Evolutionary conservation across 371 early-diverging fungal genomes (phyloP).

Genomic region (Amoeboaphelidium occidentale): DNA sequence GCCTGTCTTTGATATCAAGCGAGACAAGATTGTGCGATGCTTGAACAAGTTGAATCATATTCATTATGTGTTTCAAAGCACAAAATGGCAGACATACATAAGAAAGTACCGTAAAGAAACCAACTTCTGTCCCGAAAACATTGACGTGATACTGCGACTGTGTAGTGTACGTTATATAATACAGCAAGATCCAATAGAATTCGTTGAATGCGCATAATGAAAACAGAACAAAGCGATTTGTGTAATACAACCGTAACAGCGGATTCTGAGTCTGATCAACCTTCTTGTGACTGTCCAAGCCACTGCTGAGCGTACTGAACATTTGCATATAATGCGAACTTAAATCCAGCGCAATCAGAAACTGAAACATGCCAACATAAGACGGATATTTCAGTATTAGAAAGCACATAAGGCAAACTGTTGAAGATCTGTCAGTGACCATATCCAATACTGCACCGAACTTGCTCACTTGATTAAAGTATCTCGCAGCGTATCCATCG

Average conservation of each 20-base stretch:
- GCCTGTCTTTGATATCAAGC: too few species aligned
- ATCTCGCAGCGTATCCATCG: conserved; percentile 81
- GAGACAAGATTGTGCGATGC: too few species aligned
- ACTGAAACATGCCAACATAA: conserved; percentile 52
- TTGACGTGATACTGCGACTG: too few species aligned
- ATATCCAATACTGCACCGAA: conserved; percentile 92
- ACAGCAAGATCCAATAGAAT: conserved; percentile 58
- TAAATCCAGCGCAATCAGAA: conserved; percentile 70
- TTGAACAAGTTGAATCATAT: too few species aligned
- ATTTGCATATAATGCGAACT: conserved; percentile 94
- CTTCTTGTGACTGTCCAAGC: conserved; percentile 66
- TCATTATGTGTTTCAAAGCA: too few species aligned
- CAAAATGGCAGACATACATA: too few species aligned
- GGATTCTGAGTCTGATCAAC: conserved; percentile 36
- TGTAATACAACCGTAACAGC: conserved; percentile 68
- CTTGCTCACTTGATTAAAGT: conserved; percentile 70
- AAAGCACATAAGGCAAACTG: conserved; percentile 64
- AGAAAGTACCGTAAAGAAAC: too few species aligned
- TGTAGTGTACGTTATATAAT: too few species aligned
- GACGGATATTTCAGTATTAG: conserved; percentile 38
- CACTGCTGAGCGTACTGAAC: conserved; percentile 71
- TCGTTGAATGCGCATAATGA: conserved; percentile 73
- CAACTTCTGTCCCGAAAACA: too few species aligned
- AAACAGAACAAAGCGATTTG: conserved; percentile 65
- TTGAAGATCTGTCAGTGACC: conserved; percentile 81